Evolutionary conservation across 306 rosid genomes (phyloP).

Genomic region (Ammopiptanthus mongolicus): DNA sequence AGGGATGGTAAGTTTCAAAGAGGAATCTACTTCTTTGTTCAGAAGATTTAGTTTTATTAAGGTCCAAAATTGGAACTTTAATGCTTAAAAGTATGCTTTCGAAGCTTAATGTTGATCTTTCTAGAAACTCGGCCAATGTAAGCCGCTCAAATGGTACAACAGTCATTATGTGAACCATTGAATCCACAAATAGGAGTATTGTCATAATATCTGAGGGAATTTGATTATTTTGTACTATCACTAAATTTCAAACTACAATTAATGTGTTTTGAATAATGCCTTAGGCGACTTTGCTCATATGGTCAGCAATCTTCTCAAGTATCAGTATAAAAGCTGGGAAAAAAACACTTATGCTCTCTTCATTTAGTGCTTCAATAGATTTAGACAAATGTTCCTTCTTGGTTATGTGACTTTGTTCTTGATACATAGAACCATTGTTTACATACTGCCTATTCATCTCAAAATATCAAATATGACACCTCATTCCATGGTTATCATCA

Average conservation of each 20-base stretch:
- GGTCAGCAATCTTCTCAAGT: too few relatives aligned
- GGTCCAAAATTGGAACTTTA: slow-evolving; percentile 51
- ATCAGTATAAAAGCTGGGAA: too few relatives aligned
- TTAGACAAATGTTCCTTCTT: too few relatives aligned
- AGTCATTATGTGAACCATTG: slow-evolving; percentile 54
- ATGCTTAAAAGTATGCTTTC: slow-evolving; percentile 53
- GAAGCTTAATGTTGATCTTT: slow-evolving; percentile 49
- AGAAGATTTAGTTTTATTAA: slow-evolving; percentile 24
- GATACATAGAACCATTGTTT: too few relatives aligned
- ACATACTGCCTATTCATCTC: too few relatives aligned
- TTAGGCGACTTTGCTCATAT: slow-evolving; percentile 65
- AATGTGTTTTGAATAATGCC: slow-evolving; percentile 63
- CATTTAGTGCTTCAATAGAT: too few relatives aligned
- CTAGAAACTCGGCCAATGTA: slow-evolving; percentile 60
- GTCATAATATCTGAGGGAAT: slow-evolving; percentile 85
- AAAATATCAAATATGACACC: too few relatives aligned
- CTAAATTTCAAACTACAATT: slow-evolving; percentile 76
- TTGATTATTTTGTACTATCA: slow-evolving; percentile 64
- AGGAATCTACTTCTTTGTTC: slow-evolving; percentile 25
- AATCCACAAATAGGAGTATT: slow-evolving; percentile 57
- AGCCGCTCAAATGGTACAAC: slow-evolving; percentile 43
- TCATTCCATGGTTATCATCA: too few relatives aligned
- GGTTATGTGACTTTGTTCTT: too few relatives aligned
- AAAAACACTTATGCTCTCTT: too few relatives aligned
- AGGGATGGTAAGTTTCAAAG: slow-evolving; percentile 76